Conservation (phyloP, 2,329 filamentous ascomycete genomes). For the Arthrinium puccinioides region DNA sequence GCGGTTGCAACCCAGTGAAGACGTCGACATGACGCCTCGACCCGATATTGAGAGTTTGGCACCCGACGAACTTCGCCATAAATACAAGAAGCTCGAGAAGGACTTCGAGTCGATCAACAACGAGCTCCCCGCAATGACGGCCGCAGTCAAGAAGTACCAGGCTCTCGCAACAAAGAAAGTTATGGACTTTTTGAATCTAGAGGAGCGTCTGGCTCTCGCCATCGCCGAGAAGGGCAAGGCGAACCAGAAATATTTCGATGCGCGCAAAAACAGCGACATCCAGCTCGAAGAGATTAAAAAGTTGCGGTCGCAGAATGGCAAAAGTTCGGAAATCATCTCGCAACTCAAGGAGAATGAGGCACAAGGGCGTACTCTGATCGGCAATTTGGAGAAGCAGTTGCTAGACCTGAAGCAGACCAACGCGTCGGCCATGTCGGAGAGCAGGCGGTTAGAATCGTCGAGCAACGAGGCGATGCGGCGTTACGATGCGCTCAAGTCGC, state of each 20-base stretch:
- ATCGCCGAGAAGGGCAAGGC: conserved; percentile 90
- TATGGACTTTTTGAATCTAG: conserved; percentile 64
- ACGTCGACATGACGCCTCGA: conserved; percentile 35
- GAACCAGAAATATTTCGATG: conserved; percentile 95
- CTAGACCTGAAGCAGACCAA: conserved; percentile 76
- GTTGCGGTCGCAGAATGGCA: conserved; percentile 74
- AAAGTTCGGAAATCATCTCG: conserved; percentile 88
- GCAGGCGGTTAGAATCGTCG: conserved; percentile 67
- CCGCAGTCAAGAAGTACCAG: conserved; percentile 84
- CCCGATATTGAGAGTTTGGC: conserved; percentile 52
- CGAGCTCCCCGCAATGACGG: conserved; percentile 83
- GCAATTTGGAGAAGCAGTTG: conserved; percentile 86
- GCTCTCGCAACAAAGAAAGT: conserved; percentile 81
- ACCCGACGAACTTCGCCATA: conserved; percentile 64
- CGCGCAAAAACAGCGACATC: conserved; percentile 88
- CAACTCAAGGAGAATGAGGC: conserved; percentile 88
- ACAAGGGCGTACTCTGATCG: conserved; percentile 65
- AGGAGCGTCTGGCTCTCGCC: conserved; percentile 69
- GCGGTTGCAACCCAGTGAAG: conserved; percentile 50
- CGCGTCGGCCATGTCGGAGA: conserved; percentile 60
- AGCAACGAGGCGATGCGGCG: conserved; percentile 62
- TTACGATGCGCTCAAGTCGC: conserved; percentile 65
- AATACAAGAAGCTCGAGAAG: conserved; percentile 66
- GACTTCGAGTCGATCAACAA: conserved; percentile 80
- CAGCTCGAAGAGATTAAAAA: conserved; percentile 73